Conservation (phyloP, 192 early-diverging fungal genomes). For the Backusella macrospora region DNA sequence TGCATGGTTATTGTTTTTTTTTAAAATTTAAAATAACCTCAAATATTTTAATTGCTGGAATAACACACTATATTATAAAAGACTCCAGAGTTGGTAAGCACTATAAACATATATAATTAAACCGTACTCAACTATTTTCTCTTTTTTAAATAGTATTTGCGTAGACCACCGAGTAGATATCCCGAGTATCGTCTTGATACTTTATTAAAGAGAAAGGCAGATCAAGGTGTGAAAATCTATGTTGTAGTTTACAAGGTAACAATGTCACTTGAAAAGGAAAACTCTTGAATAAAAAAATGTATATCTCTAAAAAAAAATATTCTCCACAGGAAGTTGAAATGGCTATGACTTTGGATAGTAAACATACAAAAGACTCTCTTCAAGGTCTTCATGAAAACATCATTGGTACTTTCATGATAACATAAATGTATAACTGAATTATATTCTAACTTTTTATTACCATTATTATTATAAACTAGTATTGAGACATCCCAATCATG, state of each 20-base stretch:
- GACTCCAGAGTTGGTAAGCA: constrained; percentile 71
- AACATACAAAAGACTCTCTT: constrained; percentile 77
- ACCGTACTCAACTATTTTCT: neutral
- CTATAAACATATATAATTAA: neutral
- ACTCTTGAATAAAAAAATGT: neutral
- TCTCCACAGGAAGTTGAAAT: constrained; percentile 63
- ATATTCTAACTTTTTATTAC: neutral
- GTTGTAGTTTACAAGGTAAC: constrained; percentile 80
- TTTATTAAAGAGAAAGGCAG: constrained; percentile 78
- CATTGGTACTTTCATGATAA: constrained; percentile 44
- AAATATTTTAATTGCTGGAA: too few relatives aligned
- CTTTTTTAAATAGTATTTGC: constrained; percentile 59
- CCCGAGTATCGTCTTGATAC: constrained; percentile 81
- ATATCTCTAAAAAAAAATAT: neutral
- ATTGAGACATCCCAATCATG: constrained; percentile 85
- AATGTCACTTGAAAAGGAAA: neutral
- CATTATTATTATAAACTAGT: constrained; percentile 43
- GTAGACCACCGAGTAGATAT: constrained; percentile 73
- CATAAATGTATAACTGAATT: neutral
- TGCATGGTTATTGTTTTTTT: neutral
- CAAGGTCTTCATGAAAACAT: constrained; percentile 77
- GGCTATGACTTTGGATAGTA: constrained; percentile 75
- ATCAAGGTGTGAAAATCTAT: constrained; percentile 86
- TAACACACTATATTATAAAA: neutral
- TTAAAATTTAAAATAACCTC: neutral